A percentile compares a stretch with the other conserved stretches of the same genome.
Conservation (phyloP, 306 rosid species). For the Cucumis melo region DNA sequence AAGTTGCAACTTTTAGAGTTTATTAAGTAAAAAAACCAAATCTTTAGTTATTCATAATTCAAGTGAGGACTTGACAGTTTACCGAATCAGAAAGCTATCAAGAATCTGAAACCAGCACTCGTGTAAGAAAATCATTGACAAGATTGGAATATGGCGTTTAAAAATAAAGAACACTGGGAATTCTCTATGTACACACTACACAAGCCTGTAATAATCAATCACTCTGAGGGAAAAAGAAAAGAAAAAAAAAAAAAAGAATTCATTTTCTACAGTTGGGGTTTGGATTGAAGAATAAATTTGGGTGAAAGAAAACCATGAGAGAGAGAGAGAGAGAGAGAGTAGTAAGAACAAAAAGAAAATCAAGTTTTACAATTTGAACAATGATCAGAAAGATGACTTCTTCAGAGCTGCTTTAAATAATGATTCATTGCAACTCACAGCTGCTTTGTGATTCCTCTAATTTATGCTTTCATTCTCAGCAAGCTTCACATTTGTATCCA, state of each 20-base stretch:
- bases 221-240: neutral
- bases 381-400: neutral
- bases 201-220: neutral
- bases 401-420: neutral
- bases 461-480: conserved; percentile 49
- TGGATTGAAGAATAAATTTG: conserved; percentile 19
- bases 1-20: no score
- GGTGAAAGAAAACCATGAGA: conserved; percentile 11
- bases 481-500: conserved; percentile 51
- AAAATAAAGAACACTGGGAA: neutral
- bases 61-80: neutral
- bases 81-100: neutral
- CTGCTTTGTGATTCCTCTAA: conserved; percentile 3
- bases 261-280: conserved; percentile 45
- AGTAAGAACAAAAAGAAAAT: neutral
- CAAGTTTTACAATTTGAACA: neutral
- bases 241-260: neutral
- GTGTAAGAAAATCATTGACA: neutral
- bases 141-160: neutral
- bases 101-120: neutral
- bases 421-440: neutral
- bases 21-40: neutral
- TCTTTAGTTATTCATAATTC: neutral
- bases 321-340: neutral
- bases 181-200: conserved; percentile 7